Conservation (phyloP, 2,329 filamentous ascomycete species). For the Sporothrix mexicana region DNA sequence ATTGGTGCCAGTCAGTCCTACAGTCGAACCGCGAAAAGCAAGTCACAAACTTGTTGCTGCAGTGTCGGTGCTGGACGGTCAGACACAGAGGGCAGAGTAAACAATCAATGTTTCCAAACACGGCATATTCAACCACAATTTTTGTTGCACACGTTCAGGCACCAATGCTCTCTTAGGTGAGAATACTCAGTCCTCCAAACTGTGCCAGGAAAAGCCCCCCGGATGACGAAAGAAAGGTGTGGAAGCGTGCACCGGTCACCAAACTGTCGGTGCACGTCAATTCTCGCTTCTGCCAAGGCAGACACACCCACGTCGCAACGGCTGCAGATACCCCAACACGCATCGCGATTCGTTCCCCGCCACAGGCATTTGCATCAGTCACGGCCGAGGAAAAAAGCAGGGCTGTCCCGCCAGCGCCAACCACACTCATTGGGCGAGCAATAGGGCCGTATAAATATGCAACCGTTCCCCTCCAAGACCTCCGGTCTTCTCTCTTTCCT, state of each 20-base stretch:
- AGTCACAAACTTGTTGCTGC: not conserved
- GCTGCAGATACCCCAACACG: conserved; percentile 19
- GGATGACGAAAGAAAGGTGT: not conserved
- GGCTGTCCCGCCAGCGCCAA: conserved; percentile 33
- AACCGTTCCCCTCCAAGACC: conserved; percentile 42
- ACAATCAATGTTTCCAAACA: not conserved
- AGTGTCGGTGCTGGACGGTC: not conserved
- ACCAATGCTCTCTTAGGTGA: not conserved
- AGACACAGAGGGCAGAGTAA: not conserved
- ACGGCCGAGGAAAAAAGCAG: conserved; percentile 33
- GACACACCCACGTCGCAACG: conserved; percentile 33
- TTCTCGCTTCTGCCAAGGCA: conserved; percentile 34
- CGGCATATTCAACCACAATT: not conserved
- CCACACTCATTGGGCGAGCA: not conserved
- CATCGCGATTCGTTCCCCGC: conserved; percentile 34
- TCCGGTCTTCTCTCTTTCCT: conserved; percentile 43
- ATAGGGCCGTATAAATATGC: conserved; percentile 32
- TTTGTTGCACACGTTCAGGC: conserved; percentile 18
- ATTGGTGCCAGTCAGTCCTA: too few relatives aligned
- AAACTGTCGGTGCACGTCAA: conserved; percentile 24
- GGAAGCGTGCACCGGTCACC: conserved; percentile 12
- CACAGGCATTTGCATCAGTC: conserved; percentile 30
- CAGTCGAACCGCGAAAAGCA: too few relatives aligned
- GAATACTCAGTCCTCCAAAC: not conserved
- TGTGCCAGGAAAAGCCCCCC: not conserved